A percentile compares a stretch with the other conserved stretches of the same genome.
phyloP scores from a whole-genome alignment of 345 rosid genomes.

The Linum usitatissimum region DNA sequence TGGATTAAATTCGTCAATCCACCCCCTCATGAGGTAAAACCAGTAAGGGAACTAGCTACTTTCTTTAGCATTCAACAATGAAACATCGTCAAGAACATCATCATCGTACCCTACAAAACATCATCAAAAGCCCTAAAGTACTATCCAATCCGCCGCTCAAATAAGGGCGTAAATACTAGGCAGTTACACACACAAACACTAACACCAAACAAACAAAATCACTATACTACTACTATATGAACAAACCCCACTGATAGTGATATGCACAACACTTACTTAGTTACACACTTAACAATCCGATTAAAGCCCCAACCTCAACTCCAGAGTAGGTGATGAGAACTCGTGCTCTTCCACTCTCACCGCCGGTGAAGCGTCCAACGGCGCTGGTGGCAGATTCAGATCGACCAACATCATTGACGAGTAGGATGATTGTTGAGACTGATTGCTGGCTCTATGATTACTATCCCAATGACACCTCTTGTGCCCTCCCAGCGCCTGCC shows the following conservation, averaged over 20 bases:
- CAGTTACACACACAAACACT: not conserved
- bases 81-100: not conserved
- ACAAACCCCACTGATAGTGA: not conserved
- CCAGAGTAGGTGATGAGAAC: conserved; percentile 35
- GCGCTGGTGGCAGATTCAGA: conserved; percentile 50
- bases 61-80: not conserved
- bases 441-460: conserved; percentile 28
- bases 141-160: not conserved
- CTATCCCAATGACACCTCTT: conserved; percentile 86
- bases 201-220: not conserved
- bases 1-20: too few species aligned
- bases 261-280: too few species aligned
- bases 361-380: not conserved
- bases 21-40: too few species aligned
- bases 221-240: not conserved
- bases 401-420: conserved; percentile 24
- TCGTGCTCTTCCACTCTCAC: conserved; percentile 18
- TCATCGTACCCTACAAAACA: not conserved
- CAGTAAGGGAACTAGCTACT: too few species aligned
- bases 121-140: too few species aligned
- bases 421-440: not conserved
- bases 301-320: conserved; percentile 67
- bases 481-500: conserved; percentile 94
- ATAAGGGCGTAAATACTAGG: not conserved
- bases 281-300: not conserved